Evolutionary conservation across 306 rosid genomes (phyloP), one percentile per base, ranked within the genome.

Genomic region (Oemleria cerasiformis): DNA sequence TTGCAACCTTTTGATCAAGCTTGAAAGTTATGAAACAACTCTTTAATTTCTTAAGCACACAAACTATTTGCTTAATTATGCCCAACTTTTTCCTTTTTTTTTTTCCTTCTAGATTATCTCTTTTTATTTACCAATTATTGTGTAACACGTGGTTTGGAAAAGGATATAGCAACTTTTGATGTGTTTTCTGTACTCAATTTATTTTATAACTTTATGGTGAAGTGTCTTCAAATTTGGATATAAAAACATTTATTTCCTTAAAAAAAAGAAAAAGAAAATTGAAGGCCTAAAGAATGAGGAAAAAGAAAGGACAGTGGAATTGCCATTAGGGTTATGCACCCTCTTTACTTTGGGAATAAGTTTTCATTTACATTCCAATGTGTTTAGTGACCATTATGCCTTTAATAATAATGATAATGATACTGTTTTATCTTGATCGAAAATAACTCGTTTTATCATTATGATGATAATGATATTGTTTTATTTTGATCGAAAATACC

Each of bases 131-230:
- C 55, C 72, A 68, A 68, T 68, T n/a, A 39, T 19, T 50, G 38
- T 50, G 25, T 19, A 21, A 14, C 44, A 20, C 61, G 50, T 39
- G 12, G 56, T n/a, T 30, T 68, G 62, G 72, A 68, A 68, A 68
- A 68, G 12, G 72, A 68, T 68, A 10, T 19, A 21, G 20, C 38
- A 68, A 51, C 72, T 56, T 51, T 21, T 38, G 72, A 68, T 68
- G 47, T 38, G 61, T n/a, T 7, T 36, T 13, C 7, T 11, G 12
- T 7, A 36, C 1, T 38, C 19, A 38, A 12, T 20, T 51, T 68
- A 8, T 51, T 15, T 3, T 13, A 36, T n/a, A 6, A 36, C 65
- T 36, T 15, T 36, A 5, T 34, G 65, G 65, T 47, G 8, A 56
- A 58, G 63, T 11, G 39, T 2, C 19, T 34, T 6, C 17, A 8